Evolutionary conservation across 106 monocot genomes (phyloP).

Genomic region (Dioscorea zingiberensis): DNA sequence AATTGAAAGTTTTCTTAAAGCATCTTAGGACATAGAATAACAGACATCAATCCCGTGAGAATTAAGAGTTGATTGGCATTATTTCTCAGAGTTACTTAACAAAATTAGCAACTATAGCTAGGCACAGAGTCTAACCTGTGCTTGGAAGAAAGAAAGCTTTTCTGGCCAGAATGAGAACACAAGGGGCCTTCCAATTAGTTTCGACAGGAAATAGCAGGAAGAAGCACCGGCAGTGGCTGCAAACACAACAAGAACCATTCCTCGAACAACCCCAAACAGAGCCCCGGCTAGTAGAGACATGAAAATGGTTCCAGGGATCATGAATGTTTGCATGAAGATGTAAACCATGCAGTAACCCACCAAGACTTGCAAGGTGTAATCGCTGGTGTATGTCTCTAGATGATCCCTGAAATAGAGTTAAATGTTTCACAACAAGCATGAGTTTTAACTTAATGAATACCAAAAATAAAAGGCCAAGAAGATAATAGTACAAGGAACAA

Average conservation of each 20-base stretch:
- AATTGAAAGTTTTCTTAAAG: too few relatives aligned
- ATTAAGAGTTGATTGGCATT: too few relatives aligned
- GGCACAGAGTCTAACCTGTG: conserved; percentile 60
- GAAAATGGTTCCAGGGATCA: conserved; percentile 99
- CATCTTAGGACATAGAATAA: too few relatives aligned
- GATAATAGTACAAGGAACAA: too few relatives aligned
- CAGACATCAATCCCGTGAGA: too few relatives aligned
- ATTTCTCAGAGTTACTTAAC: too few relatives aligned
- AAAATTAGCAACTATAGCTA: too few relatives aligned
- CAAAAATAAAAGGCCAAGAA: too few relatives aligned
- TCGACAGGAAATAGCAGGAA: conserved; percentile 92
- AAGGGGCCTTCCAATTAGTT: conserved; percentile 78
- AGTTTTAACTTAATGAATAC: too few relatives aligned
- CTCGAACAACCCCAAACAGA: conserved; percentile 70
- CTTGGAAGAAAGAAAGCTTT: conserved; percentile 77
- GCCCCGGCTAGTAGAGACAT: conserved; percentile 97
- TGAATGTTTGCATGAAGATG: conserved; percentile 99
- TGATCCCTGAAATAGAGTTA: conserved; percentile 51
- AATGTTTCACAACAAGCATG: too few relatives aligned
- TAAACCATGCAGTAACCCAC: conserved; percentile 84
- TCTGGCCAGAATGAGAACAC: conserved; percentile 93
- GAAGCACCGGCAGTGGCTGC: conserved; percentile 96
- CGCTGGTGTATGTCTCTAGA: conserved; percentile 78
- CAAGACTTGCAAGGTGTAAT: conserved; percentile 87
- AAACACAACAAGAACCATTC: conserved; percentile 83